These are phyloP conservation scores for Neurospora sp. DNA, from an alignment of 495 filamentous ascomycete species.

Conservation along the genomic window DNA sequence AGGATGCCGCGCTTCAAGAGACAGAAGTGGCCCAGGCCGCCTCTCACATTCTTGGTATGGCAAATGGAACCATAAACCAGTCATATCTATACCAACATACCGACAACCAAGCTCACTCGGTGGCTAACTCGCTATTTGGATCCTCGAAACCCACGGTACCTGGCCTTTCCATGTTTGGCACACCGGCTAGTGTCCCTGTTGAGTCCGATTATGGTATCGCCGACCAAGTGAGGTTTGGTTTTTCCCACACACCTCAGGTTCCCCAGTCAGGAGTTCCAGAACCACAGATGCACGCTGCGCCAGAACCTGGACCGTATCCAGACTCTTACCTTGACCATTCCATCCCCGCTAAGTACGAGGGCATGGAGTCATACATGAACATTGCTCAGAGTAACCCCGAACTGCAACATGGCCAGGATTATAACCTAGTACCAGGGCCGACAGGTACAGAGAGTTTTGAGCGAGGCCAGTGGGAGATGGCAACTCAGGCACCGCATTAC, in stretches of 20 bases:
- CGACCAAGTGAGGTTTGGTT: conserved; percentile 25
- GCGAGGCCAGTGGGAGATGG: conserved; percentile 15
- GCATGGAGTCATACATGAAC: conserved; percentile 8
- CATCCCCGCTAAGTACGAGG: conserved; percentile 4
- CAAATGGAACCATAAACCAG: neutral
- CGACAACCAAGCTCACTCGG: neutral
- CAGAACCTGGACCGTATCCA: conserved; percentile 12
- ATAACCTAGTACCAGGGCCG: neutral
- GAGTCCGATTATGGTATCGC: conserved; percentile 12
- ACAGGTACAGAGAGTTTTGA: conserved; percentile 10
- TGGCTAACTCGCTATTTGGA: conserved; percentile 6
- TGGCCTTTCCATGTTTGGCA: conserved; percentile 18
- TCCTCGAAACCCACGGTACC: conserved; percentile 2
- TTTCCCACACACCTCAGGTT: conserved; percentile 20
- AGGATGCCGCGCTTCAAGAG: neutral
- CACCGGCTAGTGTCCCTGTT: conserved; percentile 3
- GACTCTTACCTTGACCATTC: conserved; percentile 13
- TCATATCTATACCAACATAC: neutral
- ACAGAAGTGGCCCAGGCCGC: neutral
- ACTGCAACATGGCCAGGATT: neutral
- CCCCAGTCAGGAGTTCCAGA: neutral
- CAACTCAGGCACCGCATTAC: conserved; percentile 13
- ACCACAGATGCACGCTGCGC: neutral
- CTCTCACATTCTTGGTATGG: neutral
- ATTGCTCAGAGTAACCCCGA: conserved; percentile 3